Percentiles rank a stretch among this genome's conserved stretches.
These are phyloP conservation scores for Ceratocystis smalleyi DNA, from an alignment of 2,329 filamentous ascomycete genomes.

Conservation along the genomic window DNA sequence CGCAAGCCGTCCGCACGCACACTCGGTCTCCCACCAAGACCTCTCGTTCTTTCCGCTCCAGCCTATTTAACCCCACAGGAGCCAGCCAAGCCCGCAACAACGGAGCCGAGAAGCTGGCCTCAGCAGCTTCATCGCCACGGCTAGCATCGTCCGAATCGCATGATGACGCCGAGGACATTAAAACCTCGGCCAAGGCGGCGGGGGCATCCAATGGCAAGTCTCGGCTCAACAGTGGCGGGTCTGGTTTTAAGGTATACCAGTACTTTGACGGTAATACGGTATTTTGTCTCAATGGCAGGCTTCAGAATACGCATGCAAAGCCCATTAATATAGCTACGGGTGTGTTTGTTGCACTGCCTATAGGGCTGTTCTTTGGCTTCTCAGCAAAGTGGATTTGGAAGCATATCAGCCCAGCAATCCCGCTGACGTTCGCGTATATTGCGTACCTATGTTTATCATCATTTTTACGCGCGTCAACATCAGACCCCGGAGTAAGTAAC, in stretches of 20 bases:
- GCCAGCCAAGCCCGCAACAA: conserved; percentile 39
- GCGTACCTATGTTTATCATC: conserved; percentile 83
- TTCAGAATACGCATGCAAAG: conserved; percentile 74
- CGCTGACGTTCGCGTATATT: conserved; percentile 80
- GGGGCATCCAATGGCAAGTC: conserved; percentile 19
- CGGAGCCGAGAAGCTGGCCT: conserved; percentile 71
- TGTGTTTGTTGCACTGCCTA: conserved; percentile 61
- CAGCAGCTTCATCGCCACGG: conserved; percentile 41
- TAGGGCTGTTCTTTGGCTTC: conserved; percentile 68
- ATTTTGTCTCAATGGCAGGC: conserved; percentile 71
- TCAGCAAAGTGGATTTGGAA: conserved; percentile 77
- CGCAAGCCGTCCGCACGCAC: conserved; percentile 13
- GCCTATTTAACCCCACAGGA: conserved; percentile 45
- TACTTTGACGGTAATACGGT: conserved; percentile 89
- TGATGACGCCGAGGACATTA: conserved; percentile 18
- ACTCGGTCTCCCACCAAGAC: conserved; percentile 51
- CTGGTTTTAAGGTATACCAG: conserved; percentile 60
- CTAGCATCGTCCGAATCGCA: conserved; percentile 44
- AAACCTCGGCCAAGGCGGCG: conserved; percentile 26
- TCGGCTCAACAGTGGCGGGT: conserved; percentile 25
- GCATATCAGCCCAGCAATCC: conserved; percentile 74
- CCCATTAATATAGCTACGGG: conserved; percentile 84
- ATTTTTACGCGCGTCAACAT: conserved; percentile 79
- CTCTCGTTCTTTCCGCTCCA: conserved; percentile 60
- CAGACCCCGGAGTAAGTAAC: conserved; percentile 77